Evolutionary conservation across 164 flowering plant species (phyloP), one percentile per base, ranked within the genome.

Genomic region (Magnolia officinalis): DNA sequence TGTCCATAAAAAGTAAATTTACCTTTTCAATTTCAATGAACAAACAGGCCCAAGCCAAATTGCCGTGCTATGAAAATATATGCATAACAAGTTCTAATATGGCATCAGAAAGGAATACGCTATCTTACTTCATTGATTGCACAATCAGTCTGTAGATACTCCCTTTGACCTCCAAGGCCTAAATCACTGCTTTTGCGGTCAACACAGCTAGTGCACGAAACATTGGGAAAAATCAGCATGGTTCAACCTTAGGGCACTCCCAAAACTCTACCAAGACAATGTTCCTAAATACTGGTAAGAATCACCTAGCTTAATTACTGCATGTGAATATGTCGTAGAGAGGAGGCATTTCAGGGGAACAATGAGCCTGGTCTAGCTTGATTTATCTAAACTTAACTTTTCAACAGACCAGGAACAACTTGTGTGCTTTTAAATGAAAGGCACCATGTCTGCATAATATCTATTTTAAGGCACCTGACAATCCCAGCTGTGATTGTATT

Each of bases 401-500:
- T 14, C 29, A 29, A 68, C 19, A 68, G 71, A 68, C 31, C 49
- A 68, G 31, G n/a, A 68, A 68, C 14, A 14, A 29, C 16, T 19
- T 37, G 16, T 37, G 8, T 68, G 8, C 61, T 16, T 24, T 0
- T 21, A 66, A 37, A 29, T 18, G 10, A 68, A 68, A 68, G 50
- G 31, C 8, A 45, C 50, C 26, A 29, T 16, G 29, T 29, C 20
- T 21, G 8, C 67, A 64, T 64, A 45, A 23, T 21, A 72, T 21
- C 51, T 37, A 21, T 67, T 31, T 9, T 21, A 31, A 61, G 20
- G 7, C 52, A 93, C 99, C 99, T 95, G 50, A 95, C 90, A 77
- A 91, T 92, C 79, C 99, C 99, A 79, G 97, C 92, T 61, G 99
- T 95, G n/a, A 95, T 75, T 0, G 99, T 93, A 80, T 95, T 95